Conservation (phyloP, 1,139 yeast genomes). For the Geotrichum cucujoidarum region DNA sequence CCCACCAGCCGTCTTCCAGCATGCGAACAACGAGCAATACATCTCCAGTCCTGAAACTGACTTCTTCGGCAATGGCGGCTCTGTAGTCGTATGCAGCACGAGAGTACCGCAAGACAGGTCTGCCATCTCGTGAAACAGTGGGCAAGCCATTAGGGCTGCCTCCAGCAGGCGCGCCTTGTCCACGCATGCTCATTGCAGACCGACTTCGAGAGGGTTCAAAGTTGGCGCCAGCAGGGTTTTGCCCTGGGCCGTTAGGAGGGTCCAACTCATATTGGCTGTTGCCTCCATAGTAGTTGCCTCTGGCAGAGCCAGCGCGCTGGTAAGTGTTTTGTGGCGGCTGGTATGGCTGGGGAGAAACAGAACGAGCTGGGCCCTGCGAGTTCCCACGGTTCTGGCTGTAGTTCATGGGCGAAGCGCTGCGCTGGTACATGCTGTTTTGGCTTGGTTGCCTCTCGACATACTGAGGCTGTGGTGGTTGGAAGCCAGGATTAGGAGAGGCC, state of each 20-base stretch:
- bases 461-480: constrained; percentile 15
- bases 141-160: constrained; percentile 33
- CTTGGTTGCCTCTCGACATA: constrained; percentile 4
- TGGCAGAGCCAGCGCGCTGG: constrained; percentile 10
- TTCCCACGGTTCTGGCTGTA: background rate
- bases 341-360: constrained; percentile 8
- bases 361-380: background rate
- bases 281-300: constrained; percentile 9
- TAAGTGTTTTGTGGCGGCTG: constrained; percentile 10
- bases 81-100: constrained; percentile 67
- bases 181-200: constrained; percentile 8
- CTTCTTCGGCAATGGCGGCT: constrained; percentile 77
- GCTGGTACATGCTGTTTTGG: constrained; percentile 10
- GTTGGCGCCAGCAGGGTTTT: background rate
- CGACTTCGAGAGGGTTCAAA: constrained; percentile 3
- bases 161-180: constrained; percentile 16
- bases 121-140: constrained; percentile 41
- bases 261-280: constrained; percentile 6
- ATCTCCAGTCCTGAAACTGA: constrained; percentile 70
- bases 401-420: constrained; percentile 14
- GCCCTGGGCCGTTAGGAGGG: constrained; percentile 2
- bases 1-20: constrained; percentile 91
- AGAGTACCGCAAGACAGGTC: constrained; percentile 54
- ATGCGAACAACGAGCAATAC: constrained; percentile 59
- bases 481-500: constrained; percentile 17